phyloP scores from a whole-genome alignment of 192 early-diverging fungal species.

The Backusella psychrophila region DNA sequence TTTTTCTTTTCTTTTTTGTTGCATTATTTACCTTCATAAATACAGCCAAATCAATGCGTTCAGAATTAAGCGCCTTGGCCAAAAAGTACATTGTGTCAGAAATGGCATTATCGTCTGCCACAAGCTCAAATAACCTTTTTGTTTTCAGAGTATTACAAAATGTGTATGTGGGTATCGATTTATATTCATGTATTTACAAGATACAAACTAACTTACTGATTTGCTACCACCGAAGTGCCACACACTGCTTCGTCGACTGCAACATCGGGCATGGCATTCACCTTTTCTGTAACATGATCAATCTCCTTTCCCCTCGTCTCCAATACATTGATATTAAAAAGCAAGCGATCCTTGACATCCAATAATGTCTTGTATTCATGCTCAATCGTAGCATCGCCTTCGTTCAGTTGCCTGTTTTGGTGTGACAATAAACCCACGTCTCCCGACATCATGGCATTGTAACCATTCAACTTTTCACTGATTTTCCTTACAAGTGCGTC shows the following conservation, averaged over 20 bases:
- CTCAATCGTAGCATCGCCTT: slow-evolving; percentile 62
- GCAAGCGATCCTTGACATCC: slow-evolving; percentile 57
- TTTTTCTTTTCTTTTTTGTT: not conserved
- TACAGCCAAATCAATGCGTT: slow-evolving; percentile 63
- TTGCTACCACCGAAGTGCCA: slow-evolving; percentile 60
- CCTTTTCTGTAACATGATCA: slow-evolving; percentile 44
- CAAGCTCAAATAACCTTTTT: slow-evolving; percentile 77
- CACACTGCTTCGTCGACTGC: slow-evolving; percentile 61
- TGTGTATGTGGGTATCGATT: too few species aligned
- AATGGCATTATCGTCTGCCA: slow-evolving; percentile 86
- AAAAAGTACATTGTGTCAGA: slow-evolving; percentile 86
- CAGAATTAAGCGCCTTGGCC: slow-evolving; percentile 74
- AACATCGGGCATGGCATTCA: slow-evolving; percentile 54
- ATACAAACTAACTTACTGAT: slow-evolving; percentile 48
- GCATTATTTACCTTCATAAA: slow-evolving; percentile 70
- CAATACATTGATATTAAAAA: slow-evolving; percentile 64
- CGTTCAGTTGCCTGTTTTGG: slow-evolving; percentile 66
- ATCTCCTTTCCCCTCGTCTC: slow-evolving; percentile 60
- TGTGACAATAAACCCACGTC: slow-evolving; percentile 67
- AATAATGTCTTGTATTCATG: slow-evolving; percentile 57
- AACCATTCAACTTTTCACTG: slow-evolving; percentile 47
- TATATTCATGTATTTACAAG: too few species aligned
- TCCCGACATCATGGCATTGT: slow-evolving; percentile 52
- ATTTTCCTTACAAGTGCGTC: slow-evolving; percentile 63
- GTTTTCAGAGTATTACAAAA: not conserved